phyloP scores from a whole-genome alignment of 192 early-diverging fungal genomes.

The Thamnidium elegans region DNA sequence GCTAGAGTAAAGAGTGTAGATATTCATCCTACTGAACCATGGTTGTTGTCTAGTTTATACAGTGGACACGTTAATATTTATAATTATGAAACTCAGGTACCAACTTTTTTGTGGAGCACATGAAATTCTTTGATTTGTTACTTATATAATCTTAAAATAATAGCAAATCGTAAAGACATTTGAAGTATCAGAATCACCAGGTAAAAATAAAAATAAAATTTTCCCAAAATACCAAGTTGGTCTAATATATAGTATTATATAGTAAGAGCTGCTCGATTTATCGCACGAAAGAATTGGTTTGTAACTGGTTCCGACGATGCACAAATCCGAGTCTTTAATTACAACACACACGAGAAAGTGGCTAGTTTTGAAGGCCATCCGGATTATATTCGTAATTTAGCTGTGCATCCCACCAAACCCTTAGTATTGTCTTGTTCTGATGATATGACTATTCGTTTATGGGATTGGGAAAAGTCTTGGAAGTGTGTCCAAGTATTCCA shows the following conservation, averaged over 20 bases:
- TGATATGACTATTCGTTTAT: slow-evolving; percentile 95
- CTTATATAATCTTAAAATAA: background rate
- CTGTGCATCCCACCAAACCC: slow-evolving; percentile 92
- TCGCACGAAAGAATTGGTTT: slow-evolving; percentile 95
- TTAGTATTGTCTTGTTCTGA: slow-evolving; percentile 92
- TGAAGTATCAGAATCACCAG: slow-evolving; percentile 90
- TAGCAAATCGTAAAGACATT: slow-evolving; percentile 93
- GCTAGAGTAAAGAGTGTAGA: slow-evolving; percentile 98
- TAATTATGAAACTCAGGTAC: slow-evolving; percentile 96
- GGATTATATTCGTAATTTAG: slow-evolving; percentile 95
- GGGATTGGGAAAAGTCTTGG: slow-evolving; percentile 99
- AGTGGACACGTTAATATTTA: slow-evolving; percentile 94
- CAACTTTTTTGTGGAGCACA: background rate
- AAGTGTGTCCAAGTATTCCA: slow-evolving; percentile 93
- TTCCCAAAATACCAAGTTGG: background rate
- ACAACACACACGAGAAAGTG: slow-evolving; percentile 99
- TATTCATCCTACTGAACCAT: slow-evolving; percentile 98
- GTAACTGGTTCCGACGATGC: slow-evolving; percentile 96
- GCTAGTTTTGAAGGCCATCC: slow-evolving; percentile 92
- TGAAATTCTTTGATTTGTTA: too few species aligned
- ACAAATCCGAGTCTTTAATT: slow-evolving; percentile 97
- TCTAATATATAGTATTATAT: background rate
- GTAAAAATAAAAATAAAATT: slow-evolving; percentile 36
- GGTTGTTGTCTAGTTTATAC: slow-evolving; percentile 95
- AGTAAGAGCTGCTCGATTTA: slow-evolving; percentile 95